These are phyloP conservation scores for Cucumis variabilis DNA, from an alignment of 331 rosid species.

Conservation along the genomic window DNA sequence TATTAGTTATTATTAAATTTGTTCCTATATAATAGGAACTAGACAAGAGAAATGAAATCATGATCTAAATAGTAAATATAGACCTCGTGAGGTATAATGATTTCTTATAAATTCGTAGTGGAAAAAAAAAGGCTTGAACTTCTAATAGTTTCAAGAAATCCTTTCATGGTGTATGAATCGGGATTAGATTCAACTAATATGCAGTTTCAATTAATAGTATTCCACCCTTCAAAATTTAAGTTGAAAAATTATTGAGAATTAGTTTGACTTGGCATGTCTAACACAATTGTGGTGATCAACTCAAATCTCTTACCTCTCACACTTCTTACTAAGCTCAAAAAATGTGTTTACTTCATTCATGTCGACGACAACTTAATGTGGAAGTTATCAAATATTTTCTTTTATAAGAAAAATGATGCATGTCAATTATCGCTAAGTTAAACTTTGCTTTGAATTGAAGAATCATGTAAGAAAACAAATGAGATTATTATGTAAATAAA, in stretches of 20 bases:
- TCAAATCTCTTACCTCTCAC: background rate
- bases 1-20: background rate
- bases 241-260: too few relatives aligned
- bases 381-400: background rate
- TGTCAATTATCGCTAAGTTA: too few relatives aligned
- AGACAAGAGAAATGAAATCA: background rate
- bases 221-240: too few relatives aligned
- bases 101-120: background rate
- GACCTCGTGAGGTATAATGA: background rate
- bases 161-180: too few relatives aligned
- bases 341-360: background rate
- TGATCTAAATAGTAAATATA: background rate
- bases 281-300: too few relatives aligned
- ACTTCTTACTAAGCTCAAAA: background rate
- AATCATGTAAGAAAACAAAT: background rate
- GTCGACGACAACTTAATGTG: background rate
- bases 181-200: too few relatives aligned
- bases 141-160: too few relatives aligned
- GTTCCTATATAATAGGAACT: background rate
- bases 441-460: too few relatives aligned
- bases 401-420: too few relatives aligned
- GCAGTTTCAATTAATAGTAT: too few relatives aligned
- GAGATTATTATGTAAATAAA: background rate
- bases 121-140: too few relatives aligned
- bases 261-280: too few relatives aligned